Evolutionary conservation across 2,329 filamentous ascomycete species (phyloP), one percentile per base, ranked within the genome.

Genomic region (Colletotrichum sp.): DNA sequence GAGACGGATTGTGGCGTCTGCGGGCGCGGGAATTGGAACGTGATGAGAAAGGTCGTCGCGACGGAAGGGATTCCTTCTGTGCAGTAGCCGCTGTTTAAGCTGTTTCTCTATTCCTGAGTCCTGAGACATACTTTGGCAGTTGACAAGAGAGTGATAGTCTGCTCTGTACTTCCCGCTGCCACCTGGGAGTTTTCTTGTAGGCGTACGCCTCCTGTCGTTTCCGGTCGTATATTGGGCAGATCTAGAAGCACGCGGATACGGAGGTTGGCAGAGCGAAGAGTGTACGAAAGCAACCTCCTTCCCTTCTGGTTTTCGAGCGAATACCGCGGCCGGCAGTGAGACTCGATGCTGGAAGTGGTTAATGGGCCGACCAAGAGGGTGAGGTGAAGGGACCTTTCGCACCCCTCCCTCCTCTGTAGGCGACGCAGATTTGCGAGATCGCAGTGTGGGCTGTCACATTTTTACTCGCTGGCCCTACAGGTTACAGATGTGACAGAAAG

Each of bases 401-500:
- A 34, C 48, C 28, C 65, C 39, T 32, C n/a, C 30, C 43, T 24
- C 12, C 7, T 24, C 21, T 43, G 48, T 8, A 36, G 28, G n/a
- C 52, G 68, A 67, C 68, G 72, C 55, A 75, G 72, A 72, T 75
- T 75, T 72, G 72, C 72, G 72, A 75, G 72, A 75, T 71, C 55
- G 68, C 55, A 43, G 26, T 55, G 55, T 57, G 72, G 72, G 68
- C 72, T 67, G 39, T 72, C 68, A 67, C 63, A 71, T 66, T 74
- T 61, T 60, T 32, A n/a, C 32, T 52, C 15, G 63, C 15, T 63
- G 72, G 30, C 63, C 61, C 57, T 67, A 32, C 63, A 57, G 30
- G 39, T 26, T 36, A 21, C 36, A 69, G 39, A 72, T 64, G 26
- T 64, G 72, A 67, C 69, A 32, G 61, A 67, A 63, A 48, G 39